These are phyloP conservation scores for Monoraphidium neglectum DNA, from an alignment of 139 green algal species.

Conservation along the genomic window DNA sequence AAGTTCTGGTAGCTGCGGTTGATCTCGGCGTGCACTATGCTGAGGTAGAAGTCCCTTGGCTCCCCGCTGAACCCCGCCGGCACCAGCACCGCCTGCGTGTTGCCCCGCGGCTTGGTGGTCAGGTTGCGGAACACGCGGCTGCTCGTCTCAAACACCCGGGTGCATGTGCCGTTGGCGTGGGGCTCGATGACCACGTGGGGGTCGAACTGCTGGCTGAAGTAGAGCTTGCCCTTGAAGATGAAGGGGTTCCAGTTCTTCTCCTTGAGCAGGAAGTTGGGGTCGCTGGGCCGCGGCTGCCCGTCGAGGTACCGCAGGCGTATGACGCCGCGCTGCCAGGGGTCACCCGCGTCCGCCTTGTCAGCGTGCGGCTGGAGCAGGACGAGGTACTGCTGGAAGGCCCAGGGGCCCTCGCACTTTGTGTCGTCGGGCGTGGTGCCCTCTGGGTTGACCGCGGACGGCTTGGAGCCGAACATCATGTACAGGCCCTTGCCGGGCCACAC, in stretches of 20 bases:
- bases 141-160: slow-evolving; percentile 30
- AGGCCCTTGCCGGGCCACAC: slow-evolving; percentile 38
- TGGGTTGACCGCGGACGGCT: slow-evolving; percentile 22
- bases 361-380: slow-evolving; percentile 22
- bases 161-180: slow-evolving; percentile 26
- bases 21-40: slow-evolving; percentile 42
- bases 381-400: slow-evolving; percentile 35
- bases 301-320: slow-evolving; percentile 28
- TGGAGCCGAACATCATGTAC: slow-evolving; percentile 41
- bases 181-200: slow-evolving; percentile 35
- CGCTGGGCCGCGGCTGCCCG: background rate
- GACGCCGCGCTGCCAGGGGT: slow-evolving; percentile 25
- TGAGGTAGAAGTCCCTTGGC: slow-evolving; percentile 24
- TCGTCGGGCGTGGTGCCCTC: background rate
- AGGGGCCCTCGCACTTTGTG: slow-evolving; percentile 29
- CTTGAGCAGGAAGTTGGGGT: slow-evolving; percentile 27
- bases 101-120: slow-evolving; percentile 26
- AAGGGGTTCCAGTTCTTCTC: slow-evolving; percentile 42
- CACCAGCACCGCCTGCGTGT: slow-evolving; percentile 32
- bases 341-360: slow-evolving; percentile 8
- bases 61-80: slow-evolving; percentile 9
- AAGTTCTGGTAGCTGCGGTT: slow-evolving; percentile 31
- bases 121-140: slow-evolving; percentile 24
- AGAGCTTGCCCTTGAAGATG: slow-evolving; percentile 32
- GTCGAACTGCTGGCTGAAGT: slow-evolving; percentile 36